Conservation (phyloP, 495 filamentous ascomycete species). For the Penicillium chermesinum region DNA sequence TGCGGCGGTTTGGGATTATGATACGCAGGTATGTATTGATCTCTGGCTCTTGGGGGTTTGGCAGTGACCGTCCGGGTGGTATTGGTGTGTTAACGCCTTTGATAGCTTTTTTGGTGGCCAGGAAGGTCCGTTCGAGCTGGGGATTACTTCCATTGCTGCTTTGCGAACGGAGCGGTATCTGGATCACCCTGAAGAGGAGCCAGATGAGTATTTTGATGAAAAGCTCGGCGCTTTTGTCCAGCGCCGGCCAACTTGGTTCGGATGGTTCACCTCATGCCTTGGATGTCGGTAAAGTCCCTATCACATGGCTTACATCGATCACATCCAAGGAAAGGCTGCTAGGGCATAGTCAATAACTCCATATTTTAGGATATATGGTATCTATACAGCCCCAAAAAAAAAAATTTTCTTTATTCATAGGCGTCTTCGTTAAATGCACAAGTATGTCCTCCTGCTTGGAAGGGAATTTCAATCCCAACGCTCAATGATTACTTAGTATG, state of each 20-base stretch:
- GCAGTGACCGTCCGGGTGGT: neutral
- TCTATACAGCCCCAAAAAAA: neutral
- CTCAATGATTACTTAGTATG: neutral
- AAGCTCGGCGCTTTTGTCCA: neutral
- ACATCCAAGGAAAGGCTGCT: no score
- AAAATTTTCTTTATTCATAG: neutral
- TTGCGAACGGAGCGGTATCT: constrained; percentile 20
- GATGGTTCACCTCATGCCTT: constrained; percentile 14
- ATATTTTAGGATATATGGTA: neutral
- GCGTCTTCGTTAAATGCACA: no score
- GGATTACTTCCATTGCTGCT: constrained; percentile 48
- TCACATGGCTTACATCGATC: no score
- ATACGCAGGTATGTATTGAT: constrained; percentile 59
- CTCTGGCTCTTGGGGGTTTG: neutral
- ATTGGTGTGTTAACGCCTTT: constrained; percentile 3
- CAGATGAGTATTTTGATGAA: constrained; percentile 10
- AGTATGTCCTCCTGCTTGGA: neutral
- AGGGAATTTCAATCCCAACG: neutral
- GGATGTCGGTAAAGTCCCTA: constrained; percentile 1
- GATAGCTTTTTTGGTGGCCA: constrained; percentile 71
- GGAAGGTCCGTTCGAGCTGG: constrained; percentile 60
- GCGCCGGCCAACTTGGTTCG: constrained; percentile 9
- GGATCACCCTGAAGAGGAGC: constrained; percentile 13
- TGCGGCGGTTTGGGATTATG: constrained; percentile 71
- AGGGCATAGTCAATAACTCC: neutral